Evolutionary conservation across 2,329 filamentous ascomycete species (phyloP).

Genomic region (Trichoderma guizhouense): DNA sequence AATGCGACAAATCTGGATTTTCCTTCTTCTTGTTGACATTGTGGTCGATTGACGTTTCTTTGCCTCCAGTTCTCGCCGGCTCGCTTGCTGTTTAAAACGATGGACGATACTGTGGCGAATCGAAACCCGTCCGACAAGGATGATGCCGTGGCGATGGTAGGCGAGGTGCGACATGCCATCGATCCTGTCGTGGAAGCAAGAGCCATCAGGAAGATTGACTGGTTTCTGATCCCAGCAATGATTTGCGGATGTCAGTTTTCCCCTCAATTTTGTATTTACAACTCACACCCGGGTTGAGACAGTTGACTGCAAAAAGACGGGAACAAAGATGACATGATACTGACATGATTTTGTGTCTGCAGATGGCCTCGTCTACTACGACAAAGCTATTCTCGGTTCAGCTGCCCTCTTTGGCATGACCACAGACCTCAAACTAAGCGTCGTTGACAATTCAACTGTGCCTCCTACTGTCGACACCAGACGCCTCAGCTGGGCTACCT

Average conservation of each 20-base stretch:
- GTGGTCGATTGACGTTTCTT: background rate
- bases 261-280: background rate
- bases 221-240: conserved; percentile 67
- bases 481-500: conserved; percentile 72
- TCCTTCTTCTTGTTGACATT: background rate
- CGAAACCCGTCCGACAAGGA: conserved; percentile 24
- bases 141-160: conserved; percentile 51
- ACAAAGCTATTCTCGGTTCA: conserved; percentile 68
- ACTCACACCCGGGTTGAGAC: background rate
- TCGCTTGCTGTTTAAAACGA: background rate
- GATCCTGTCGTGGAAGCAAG: conserved; percentile 53
- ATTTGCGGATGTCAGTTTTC: conserved; percentile 44
- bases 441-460: conserved; percentile 41
- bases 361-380: conserved; percentile 44
- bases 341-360: conserved; percentile 29
- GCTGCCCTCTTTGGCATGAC: conserved; percentile 77
- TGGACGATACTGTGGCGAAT: background rate
- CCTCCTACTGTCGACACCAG: conserved; percentile 62
- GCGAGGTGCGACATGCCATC: conserved; percentile 50
- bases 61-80: background rate
- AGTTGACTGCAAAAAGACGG: background rate
- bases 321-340: background rate
- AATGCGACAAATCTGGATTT: background rate
- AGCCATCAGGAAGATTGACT: conserved; percentile 64
- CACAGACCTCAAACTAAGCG: conserved; percentile 57